phyloP scores from a whole-genome alignment of 768 basidiomycete genomes.

The Punctularia strigosozonata region DNA sequence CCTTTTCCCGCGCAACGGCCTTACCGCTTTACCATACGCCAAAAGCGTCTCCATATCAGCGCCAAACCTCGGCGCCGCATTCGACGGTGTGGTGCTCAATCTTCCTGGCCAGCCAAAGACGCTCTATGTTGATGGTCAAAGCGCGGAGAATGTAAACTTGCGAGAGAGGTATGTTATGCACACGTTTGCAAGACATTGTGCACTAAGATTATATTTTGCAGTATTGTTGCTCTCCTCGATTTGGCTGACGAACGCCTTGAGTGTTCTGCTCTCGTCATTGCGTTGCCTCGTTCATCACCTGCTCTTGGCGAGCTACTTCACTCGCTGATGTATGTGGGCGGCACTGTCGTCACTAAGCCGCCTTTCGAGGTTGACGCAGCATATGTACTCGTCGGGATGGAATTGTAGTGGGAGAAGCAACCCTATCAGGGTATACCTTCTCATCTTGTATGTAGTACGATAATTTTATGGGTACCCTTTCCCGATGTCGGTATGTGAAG shows the following conservation, averaged over 20 bases:
- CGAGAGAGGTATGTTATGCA: slow-evolving; percentile 59
- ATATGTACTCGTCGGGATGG: slow-evolving; percentile 78
- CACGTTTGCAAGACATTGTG: slow-evolving; percentile 1
- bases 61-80: slow-evolving; percentile 53
- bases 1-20: slow-evolving; percentile 64
- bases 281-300: slow-evolving; percentile 60
- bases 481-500: no score
- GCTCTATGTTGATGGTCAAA: slow-evolving; percentile 79
- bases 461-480: no score
- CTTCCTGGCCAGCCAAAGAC: slow-evolving; percentile 62
- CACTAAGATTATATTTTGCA: slow-evolving; percentile 17
- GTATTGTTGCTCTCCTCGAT: slow-evolving; percentile 79
- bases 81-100: slow-evolving; percentile 71
- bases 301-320: slow-evolving; percentile 69
- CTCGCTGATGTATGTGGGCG: slow-evolving; percentile 89
- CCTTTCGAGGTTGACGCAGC: slow-evolving; percentile 65
- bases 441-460: no score
- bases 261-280: slow-evolving; percentile 72
- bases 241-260: slow-evolving; percentile 76
- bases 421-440: no score
- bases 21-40: slow-evolving; percentile 57
- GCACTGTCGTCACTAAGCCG: slow-evolving; percentile 72
- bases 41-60: slow-evolving; percentile 65
- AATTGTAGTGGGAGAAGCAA: no score
- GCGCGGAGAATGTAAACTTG: slow-evolving; percentile 64